Base-by-base conservation (phyloP, 768 basidiomycete species). In the Calocybe indica region DNA sequence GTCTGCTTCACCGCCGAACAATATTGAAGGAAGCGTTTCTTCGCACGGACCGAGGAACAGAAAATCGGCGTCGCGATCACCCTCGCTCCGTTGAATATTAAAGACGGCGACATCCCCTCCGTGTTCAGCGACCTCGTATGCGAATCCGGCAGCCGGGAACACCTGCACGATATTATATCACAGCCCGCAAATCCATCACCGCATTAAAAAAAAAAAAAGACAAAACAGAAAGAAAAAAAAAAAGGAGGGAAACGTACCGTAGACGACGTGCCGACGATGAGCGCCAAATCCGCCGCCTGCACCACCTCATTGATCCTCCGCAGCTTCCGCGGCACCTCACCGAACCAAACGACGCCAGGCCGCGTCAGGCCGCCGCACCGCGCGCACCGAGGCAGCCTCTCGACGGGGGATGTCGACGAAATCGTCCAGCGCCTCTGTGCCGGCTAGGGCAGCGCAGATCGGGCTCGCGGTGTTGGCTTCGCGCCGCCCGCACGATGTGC, bases 11-110 rank as follows among this genome's bases (percentile, higher is more conserved):
- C 4, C 22, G 22, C 22, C 22, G 22, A 22, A 22, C 22, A 76
- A 55, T n/a, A 63, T 69, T 29, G 63, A 53, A 3, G 72, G 68
- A 14, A 80, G 57, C 1, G 65, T 71, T 15, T 60, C 58, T 41
- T 76, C 75, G 53, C 76, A 76, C 12, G 70, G 67, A 0, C 76
- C 74, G 5, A 75, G 50, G 54, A 79, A 75, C 28, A 76, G 48
- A 49, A 70, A 79, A 55, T 78, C 74, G 0, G 74, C 70, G 0
- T 69, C 56, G 9, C 65, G 58, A 43, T 73, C 72, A 10, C 69
- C 65, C 3, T 49, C 55, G 7, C 58, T 60, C 31, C 55, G 54
- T 14, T 67, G 63, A 2, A 71, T 28, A 50, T 73, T 74, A 58
- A 76, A 76, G 7, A 71, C 58, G 1, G 66, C 67, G 6, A 69